phyloP scores from a whole-genome alignment of 441 rosid species.

The Gossypium gossypioides region DNA sequence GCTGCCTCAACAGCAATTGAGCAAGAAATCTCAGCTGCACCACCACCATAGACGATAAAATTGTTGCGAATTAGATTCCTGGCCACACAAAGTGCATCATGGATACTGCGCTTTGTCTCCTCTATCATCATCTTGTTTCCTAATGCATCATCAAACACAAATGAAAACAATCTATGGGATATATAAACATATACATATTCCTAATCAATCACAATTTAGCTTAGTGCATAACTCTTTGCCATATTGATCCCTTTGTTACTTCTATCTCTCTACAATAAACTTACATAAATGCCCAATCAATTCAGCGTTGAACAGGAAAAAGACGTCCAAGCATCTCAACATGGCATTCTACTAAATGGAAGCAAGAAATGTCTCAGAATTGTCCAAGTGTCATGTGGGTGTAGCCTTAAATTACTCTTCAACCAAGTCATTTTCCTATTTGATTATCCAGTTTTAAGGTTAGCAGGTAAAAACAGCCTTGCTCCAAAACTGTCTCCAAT shows the following conservation, averaged over 20 bases:
- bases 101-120: constrained; percentile 96
- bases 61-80: constrained; percentile 90
- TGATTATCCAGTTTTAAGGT: background rate
- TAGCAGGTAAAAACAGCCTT: background rate
- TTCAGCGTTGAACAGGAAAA: background rate
- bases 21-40: constrained; percentile 89
- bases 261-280: background rate
- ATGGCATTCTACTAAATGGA: background rate
- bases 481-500: background rate
- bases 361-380: background rate
- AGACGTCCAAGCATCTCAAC: background rate
- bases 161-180: background rate
- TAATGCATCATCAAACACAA: constrained; percentile 25
- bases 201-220: background rate
- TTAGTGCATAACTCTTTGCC: background rate
- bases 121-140: constrained; percentile 98
- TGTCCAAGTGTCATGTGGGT: background rate
- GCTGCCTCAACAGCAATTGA: constrained; percentile 84
- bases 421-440: background rate
- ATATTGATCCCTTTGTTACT: background rate
- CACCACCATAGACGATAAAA: constrained; percentile 94
- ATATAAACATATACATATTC: background rate
- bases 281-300: background rate
- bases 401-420: background rate
- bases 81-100: constrained; percentile 88